Base-by-base conservation (phyloP, 371 early-diverging fungal species). In the Lichtheimia ramosa region DNA sequence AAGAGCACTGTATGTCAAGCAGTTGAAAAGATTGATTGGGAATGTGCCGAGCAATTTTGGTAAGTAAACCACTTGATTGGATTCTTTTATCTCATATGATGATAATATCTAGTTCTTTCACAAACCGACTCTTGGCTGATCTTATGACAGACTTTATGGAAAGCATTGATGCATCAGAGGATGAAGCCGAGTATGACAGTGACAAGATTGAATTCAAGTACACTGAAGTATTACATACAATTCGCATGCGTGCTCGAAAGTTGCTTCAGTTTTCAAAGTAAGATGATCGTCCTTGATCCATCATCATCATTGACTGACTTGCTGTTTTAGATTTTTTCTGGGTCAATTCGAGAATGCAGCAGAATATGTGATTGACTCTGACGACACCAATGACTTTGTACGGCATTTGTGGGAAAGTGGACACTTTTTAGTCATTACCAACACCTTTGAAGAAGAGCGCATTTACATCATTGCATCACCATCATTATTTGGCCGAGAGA, bases 41-140 rank as follows among this genome's bases (percentile, higher is more conserved):
- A 90, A 65, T 83, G 88, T 52, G 92, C 92, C 3, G 81, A 83
- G 59, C 88, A 89, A 55, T 91, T 92, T 46, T 92, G 92, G 84
- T 85, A 79, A 62, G 68, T 70, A 21, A 15, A 28, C 25, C 5
- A 25, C 25, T 25, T 2, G 25, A 25, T 25, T 2, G 25, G 25
- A 25, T 5, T 13, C 15, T 7, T 21, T 13, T n/a, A 42, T 42
- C 24, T 28, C 28, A 28, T n/a, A n/a, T n/a, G n/a, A n/a, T 42
- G 7, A 0, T 20, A 27, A 41, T 48, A 51, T 24, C 3, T 61
- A 81, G 81, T 59, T 61, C 69, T 24, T 65, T 81, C 21, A 80
- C 74, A 8, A 77, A 74, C 50, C 66, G 74, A 15, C 64, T 83
- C 39, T 59, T 84, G 49, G 54, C 50, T 25, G 71, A 76, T 58